phyloP scores from a whole-genome alignment of 805 yeast genomes.

The Metschnikowia aberdeeniae region DNA sequence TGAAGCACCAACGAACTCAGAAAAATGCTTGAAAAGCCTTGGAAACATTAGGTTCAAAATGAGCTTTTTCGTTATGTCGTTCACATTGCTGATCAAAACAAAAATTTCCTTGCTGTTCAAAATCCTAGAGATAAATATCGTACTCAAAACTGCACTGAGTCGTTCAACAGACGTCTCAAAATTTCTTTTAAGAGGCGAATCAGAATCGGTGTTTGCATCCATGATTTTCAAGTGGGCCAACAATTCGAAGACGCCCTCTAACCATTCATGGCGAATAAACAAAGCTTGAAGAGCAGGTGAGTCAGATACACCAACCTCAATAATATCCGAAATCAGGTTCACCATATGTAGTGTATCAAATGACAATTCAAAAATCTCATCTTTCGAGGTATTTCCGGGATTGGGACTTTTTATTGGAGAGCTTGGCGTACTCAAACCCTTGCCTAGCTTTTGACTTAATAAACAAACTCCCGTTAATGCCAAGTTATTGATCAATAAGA shows the following conservation, averaged over 20 bases:
- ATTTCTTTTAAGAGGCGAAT: constrained; percentile 15
- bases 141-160: constrained; percentile 30
- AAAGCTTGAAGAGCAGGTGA: constrained; percentile 20
- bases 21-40: constrained; percentile 30
- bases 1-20: constrained; percentile 29
- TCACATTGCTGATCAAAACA: constrained; percentile 22
- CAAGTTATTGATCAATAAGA: constrained; percentile 31
- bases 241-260: constrained; percentile 38
- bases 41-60: constrained; percentile 35
- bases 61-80: constrained; percentile 34
- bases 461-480: constrained; percentile 31
- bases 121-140: constrained; percentile 32
- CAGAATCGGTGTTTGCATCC: constrained; percentile 19
- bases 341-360: constrained; percentile 34
- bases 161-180: constrained; percentile 22
- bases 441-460: constrained; percentile 28
- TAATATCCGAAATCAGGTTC: constrained; percentile 29
- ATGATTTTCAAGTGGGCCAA: constrained; percentile 30
- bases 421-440: constrained; percentile 30
- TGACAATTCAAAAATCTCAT: constrained; percentile 21
- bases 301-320: constrained; percentile 27
- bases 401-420: constrained; percentile 22
- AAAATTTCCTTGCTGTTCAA: constrained; percentile 20
- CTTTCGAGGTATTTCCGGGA: constrained; percentile 3
- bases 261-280: constrained; percentile 29